A percentile compares a stretch with the other conserved stretches of the same genome.
Conservation (phyloP, 441 rosid species). For the Eruca vesicaria region DNA sequence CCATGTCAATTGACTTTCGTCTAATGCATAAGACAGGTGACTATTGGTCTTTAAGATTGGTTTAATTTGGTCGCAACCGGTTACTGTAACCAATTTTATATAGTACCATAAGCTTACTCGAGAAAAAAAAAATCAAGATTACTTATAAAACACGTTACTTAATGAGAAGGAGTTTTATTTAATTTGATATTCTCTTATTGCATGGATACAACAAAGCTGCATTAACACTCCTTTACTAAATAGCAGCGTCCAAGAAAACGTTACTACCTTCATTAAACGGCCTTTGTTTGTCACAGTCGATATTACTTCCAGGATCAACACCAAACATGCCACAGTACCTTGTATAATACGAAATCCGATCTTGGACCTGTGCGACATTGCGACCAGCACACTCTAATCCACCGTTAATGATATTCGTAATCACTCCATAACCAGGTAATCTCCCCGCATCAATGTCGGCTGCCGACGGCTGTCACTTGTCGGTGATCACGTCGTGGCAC, state of each 20-base stretch:
- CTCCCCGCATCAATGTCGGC: background rate
- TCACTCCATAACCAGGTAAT: background rate
- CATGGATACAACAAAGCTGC: background rate
- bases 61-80: background rate
- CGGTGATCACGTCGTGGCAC: background rate
- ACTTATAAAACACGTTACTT: background rate
- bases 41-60: background rate
- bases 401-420: background rate
- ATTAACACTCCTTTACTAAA: too few relatives aligned
- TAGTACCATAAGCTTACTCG: background rate
- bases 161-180: background rate
- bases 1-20: too few relatives aligned
- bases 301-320: background rate
- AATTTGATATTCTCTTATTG: background rate
- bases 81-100: background rate
- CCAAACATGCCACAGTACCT: background rate
- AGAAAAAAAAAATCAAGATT: background rate
- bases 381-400: background rate
- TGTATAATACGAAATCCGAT: background rate
- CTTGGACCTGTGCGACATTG: background rate
- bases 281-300: background rate
- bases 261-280: background rate
- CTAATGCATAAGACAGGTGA: background rate
- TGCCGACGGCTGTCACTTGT: background rate
- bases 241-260: background rate